These are phyloP conservation scores for Clonostachys sp. DNA, from an alignment of 2,329 filamentous ascomycete species.

Conservation along the genomic window DNA sequence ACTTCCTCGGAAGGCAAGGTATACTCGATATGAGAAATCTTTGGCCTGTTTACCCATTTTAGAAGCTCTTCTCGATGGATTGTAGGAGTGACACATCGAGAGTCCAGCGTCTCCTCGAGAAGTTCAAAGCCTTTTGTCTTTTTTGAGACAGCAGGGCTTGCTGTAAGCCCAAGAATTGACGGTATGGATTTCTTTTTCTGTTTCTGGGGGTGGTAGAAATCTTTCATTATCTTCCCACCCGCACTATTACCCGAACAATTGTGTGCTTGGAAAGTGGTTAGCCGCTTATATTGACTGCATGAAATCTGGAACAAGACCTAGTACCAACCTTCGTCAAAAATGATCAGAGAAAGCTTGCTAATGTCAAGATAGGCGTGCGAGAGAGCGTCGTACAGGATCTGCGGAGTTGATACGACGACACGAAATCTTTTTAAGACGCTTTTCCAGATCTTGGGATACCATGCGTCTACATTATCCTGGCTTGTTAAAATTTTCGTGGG, in stretches of 20 bases:
- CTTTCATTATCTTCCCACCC: slow-evolving; percentile 66
- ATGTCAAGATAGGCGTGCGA: slow-evolving; percentile 70
- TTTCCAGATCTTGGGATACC: slow-evolving; percentile 68
- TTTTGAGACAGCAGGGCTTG: slow-evolving; percentile 68
- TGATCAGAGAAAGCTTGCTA: slow-evolving; percentile 57
- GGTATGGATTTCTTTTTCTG: slow-evolving; percentile 40
- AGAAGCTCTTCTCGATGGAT: slow-evolving; percentile 65
- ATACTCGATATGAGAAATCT: slow-evolving; percentile 35
- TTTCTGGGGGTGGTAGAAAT: slow-evolving; percentile 59
- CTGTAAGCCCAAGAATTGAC: slow-evolving; percentile 72
- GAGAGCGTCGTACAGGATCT: slow-evolving; percentile 70
- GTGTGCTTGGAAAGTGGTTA: slow-evolving; percentile 51
- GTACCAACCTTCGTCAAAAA: slow-evolving; percentile 75
- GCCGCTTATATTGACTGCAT: too few species aligned
- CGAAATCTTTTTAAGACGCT: slow-evolving; percentile 57
- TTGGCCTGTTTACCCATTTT: slow-evolving; percentile 63
- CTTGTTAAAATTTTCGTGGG: slow-evolving; percentile 62
- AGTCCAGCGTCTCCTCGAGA: slow-evolving; percentile 67
- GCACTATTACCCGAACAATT: slow-evolving; percentile 63
- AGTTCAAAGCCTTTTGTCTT: slow-evolving; percentile 47
- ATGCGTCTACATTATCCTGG: slow-evolving; percentile 65
- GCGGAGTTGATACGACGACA: slow-evolving; percentile 75
- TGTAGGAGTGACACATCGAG: slow-evolving; percentile 65
- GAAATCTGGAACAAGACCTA: too few species aligned
- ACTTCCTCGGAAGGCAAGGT: slow-evolving; percentile 2